These are phyloP conservation scores for Mesotaenium endlicherianum DNA, from an alignment of 139 green algal species.

Conservation along the genomic window DNA sequence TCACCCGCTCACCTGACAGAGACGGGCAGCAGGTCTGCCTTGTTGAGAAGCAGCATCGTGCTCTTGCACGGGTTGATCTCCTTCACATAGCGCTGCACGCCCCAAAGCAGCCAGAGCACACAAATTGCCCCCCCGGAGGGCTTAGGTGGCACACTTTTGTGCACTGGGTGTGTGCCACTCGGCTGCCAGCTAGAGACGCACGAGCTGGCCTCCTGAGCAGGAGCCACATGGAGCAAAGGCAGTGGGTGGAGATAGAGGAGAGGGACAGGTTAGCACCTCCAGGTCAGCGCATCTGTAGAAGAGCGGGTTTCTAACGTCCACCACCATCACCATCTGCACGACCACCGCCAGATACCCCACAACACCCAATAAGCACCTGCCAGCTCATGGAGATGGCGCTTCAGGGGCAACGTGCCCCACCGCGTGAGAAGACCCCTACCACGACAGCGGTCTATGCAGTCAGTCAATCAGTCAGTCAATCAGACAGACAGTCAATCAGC, in stretches of 20 bases:
- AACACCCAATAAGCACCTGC: too few relatives aligned
- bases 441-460: too few relatives aligned
- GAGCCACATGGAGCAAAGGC: too few relatives aligned
- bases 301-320: constrained; percentile 92
- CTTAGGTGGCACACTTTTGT: too few relatives aligned
- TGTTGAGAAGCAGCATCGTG: constrained; percentile 91
- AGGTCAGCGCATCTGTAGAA: constrained; percentile 87
- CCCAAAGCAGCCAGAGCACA: constrained; percentile 18
- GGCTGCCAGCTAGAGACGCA: too few relatives aligned
- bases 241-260: neutral
- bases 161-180: neutral
- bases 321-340: constrained; percentile 70
- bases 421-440: too few relatives aligned
- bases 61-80: constrained; percentile 71
- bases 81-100: constrained; percentile 61
- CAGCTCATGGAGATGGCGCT: too few relatives aligned
- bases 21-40: constrained; percentile 88
- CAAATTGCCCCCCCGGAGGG: neutral
- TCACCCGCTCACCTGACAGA: constrained; percentile 7
- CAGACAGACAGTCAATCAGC: too few relatives aligned
- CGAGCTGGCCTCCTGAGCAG: too few relatives aligned
- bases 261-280: constrained; percentile 46
- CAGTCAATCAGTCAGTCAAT: too few relatives aligned
- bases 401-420: too few relatives aligned
- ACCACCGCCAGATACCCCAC: too few relatives aligned